Evolutionary conservation across 345 rosid species (phyloP), one percentile per base, ranked within the genome.

Genomic region (Gossypioides kirkii): DNA sequence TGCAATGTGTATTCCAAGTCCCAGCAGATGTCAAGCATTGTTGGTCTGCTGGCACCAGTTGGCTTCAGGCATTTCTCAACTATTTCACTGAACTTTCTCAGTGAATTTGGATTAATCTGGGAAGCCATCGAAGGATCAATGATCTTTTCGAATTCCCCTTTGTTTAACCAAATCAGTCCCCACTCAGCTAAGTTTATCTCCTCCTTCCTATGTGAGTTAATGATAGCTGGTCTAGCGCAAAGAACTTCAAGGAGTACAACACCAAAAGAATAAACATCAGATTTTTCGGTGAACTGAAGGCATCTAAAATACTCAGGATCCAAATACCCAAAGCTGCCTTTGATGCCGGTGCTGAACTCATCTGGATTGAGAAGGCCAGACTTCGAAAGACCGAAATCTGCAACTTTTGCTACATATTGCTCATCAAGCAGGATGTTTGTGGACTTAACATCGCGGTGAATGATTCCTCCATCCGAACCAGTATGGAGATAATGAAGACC

Each of bases 21-120:
- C 90, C 93, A 90, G 23, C 80, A 62, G 73, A 89, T 89, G 66
- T 87, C 90, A 4, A 46, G 78, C 94, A 92, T 92, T 2, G 72
- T 58, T 26, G 94, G 90, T 72, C 94, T 84, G 69, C 81, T 80
- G 2, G 69, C 69, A 0, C 85, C 84, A 25, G 78, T 70, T 28
- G 87, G 92, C 23, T 65, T 79, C 85, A 90, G 73, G 81, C 97
- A 92, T 64, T 85, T 87, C 82, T 85, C 86, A 0, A 79, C 85
- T 2, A 80, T 80, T 43, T 86, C 90, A 11, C 68, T 58, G 47
- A 86, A 90, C 69, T 87, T 92, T 61, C 79, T 83, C 52, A 80
- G 62, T 17, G 88, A 86, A 28, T 80, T 82, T 16, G 79, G 75
- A 56, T 64, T 80, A 58, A 88, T 84, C 78, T 83, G 75, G 20